Conservation (phyloP, 805 yeast genomes). For the Cyberlindnera nakhonratchasimensis region DNA sequence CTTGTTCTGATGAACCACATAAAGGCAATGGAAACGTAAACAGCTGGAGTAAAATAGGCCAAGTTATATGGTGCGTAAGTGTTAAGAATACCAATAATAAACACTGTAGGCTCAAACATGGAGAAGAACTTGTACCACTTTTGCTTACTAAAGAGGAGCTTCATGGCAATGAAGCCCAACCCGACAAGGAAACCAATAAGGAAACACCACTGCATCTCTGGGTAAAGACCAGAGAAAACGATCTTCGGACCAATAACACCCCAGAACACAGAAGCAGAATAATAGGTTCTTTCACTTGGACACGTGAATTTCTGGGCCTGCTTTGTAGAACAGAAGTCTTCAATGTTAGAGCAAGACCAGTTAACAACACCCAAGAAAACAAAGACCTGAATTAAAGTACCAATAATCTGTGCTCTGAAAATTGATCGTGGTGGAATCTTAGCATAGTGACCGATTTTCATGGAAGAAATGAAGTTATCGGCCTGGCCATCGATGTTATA, state of each 20-base stretch:
- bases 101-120: constrained; percentile 45
- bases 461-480: constrained; percentile 52
- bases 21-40: constrained; percentile 37
- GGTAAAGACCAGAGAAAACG: constrained; percentile 56
- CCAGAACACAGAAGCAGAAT: constrained; percentile 41
- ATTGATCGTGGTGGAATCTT: constrained; percentile 58
- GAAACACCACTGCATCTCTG: constrained; percentile 61
- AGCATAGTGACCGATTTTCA: constrained; percentile 43
- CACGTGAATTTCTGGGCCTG: constrained; percentile 40
- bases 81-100: constrained; percentile 47
- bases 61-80: constrained; percentile 48
- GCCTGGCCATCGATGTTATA: constrained; percentile 65
- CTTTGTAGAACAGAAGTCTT: constrained; percentile 33
- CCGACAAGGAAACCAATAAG: constrained; percentile 46
- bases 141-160: constrained; percentile 23
- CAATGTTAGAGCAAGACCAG: constrained; percentile 34
- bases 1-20: constrained; percentile 41
- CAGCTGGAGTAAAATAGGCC: constrained; percentile 32
- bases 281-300: constrained; percentile 40
- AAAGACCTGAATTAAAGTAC: constrained; percentile 29
- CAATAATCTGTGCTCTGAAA: constrained; percentile 44
- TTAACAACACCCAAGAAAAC: constrained; percentile 33
- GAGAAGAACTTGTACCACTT: constrained; percentile 10
- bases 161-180: constrained; percentile 30
- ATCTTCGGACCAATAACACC: constrained; percentile 56